Evolutionary conservation across 2,329 filamentous ascomycete genomes (phyloP).

Genomic region (Ilyonectria mors-panacis): DNA sequence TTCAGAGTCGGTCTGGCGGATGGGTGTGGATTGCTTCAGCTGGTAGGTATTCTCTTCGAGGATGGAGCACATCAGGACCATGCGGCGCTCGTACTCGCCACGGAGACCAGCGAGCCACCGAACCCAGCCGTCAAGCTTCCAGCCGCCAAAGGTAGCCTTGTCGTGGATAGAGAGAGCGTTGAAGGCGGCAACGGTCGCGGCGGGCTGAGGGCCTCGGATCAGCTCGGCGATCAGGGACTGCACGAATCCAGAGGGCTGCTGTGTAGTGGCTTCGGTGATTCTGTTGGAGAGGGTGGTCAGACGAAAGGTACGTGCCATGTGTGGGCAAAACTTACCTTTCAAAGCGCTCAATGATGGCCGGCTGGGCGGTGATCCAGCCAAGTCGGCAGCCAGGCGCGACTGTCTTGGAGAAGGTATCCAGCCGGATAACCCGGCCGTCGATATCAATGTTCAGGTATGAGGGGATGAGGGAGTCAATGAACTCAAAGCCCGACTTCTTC

Average conservation of each 20-base stretch:
- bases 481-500: slow-evolving; percentile 76
- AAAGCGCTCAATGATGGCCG: slow-evolving; percentile 81
- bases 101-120: slow-evolving; percentile 91
- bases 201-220: slow-evolving; percentile 77
- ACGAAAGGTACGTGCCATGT: not conserved
- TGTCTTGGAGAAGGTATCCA: slow-evolving; percentile 96
- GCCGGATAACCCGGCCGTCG: slow-evolving; percentile 88
- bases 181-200: slow-evolving; percentile 59
- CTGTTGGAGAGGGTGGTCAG: slow-evolving; percentile 54
- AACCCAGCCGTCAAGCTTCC: slow-evolving; percentile 89
- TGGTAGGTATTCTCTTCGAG: slow-evolving; percentile 79
- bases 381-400: slow-evolving; percentile 90
- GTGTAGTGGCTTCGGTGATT: slow-evolving; percentile 83
- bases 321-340: slow-evolving; percentile 48
- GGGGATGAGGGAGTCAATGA: slow-evolving; percentile 86
- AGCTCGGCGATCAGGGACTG: slow-evolving; percentile 86
- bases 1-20: slow-evolving; percentile 65
- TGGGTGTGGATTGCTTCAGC: slow-evolving; percentile 73
- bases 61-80: slow-evolving; percentile 82
- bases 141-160: slow-evolving; percentile 68
- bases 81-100: slow-evolving; percentile 86
- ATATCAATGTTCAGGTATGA: slow-evolving; percentile 87
- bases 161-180: slow-evolving; percentile 63
- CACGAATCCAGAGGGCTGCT: slow-evolving; percentile 91
- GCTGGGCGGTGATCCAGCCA: slow-evolving; percentile 92